These are phyloP conservation scores for Fragaria vesca DNA, from an alignment of 306 rosid genomes.

Conservation along the genomic window DNA sequence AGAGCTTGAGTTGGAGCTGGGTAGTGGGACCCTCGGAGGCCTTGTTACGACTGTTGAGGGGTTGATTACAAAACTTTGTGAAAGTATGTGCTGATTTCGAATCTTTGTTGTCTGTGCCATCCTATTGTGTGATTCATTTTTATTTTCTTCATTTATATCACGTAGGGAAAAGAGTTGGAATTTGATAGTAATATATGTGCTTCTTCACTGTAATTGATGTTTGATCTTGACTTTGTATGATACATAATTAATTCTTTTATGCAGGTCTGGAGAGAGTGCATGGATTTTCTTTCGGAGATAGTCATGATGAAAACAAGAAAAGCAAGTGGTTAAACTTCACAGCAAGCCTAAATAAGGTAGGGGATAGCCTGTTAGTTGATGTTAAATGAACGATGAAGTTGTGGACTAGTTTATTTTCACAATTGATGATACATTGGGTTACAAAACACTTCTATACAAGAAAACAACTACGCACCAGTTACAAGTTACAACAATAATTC, in stretches of 20 bases:
- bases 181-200: not conserved
- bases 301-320: slow-evolving; percentile 65
- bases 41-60: slow-evolving; percentile 85
- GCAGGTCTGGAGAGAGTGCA: slow-evolving; percentile 90
- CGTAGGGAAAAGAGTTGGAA: not conserved
- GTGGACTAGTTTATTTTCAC: not conserved
- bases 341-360: slow-evolving; percentile 71
- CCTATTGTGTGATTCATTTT: not conserved
- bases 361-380: not conserved
- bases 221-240: not conserved
- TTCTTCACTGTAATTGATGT: not conserved
- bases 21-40: slow-evolving; percentile 66
- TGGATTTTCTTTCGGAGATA: slow-evolving; percentile 89
- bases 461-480: not conserved
- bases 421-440: not conserved
- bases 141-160: not conserved
- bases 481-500: not conserved
- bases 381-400: not conserved
- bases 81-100: slow-evolving; percentile 45
- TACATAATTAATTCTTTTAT: not conserved
- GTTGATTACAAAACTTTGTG: slow-evolving; percentile 50
- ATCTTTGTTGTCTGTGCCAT: not conserved
- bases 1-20: slow-evolving; percentile 85
- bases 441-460: not conserved
- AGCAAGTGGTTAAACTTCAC: slow-evolving; percentile 77